Evolutionary conservation across 805 yeast genomes (phyloP).

Genomic region (Sungouiozyma ichnusensis): DNA sequence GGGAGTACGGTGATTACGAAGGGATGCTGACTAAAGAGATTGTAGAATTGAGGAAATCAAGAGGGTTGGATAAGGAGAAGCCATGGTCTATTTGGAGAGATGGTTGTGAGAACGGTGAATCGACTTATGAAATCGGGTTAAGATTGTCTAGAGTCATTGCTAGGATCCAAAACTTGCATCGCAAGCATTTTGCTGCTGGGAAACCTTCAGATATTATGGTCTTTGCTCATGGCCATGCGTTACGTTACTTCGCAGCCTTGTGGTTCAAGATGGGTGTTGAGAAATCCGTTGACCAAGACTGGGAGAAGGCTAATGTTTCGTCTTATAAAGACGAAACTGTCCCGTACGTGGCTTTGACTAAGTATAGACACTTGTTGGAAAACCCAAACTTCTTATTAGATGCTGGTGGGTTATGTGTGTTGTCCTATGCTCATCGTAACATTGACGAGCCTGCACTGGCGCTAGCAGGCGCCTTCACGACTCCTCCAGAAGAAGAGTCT

Average conservation of each 20-base stretch:
- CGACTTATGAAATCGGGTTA: constrained; percentile 49
- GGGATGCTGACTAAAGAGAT: constrained; percentile 67
- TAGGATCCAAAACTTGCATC: constrained; percentile 52
- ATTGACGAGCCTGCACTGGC: constrained; percentile 79
- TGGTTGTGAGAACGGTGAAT: constrained; percentile 90
- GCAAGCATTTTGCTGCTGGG: constrained; percentile 38
- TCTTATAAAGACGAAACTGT: constrained; percentile 25
- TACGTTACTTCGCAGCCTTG: constrained; percentile 80
- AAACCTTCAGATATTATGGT: constrained; percentile 64
- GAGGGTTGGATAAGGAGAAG: constrained; percentile 43
- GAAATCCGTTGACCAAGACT: constrained; percentile 15
- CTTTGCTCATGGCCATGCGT: constrained; percentile 88
- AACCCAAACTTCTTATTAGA: constrained; percentile 82
- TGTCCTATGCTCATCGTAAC: constrained; percentile 79
- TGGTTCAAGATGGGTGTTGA: constrained; percentile 50
- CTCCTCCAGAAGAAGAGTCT: constrained; percentile 53
- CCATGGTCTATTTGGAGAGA: constrained; percentile 82
- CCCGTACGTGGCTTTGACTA: constrained; percentile 26
- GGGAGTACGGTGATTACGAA: constrained; percentile 97
- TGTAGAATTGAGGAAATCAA: constrained; percentile 41
- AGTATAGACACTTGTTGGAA: constrained; percentile 29
- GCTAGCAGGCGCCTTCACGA: constrained; percentile 72
- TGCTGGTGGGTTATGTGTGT: constrained; percentile 91
- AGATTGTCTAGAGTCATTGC: constrained; percentile 65
- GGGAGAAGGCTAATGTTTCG: constrained; percentile 13